phyloP scores from a whole-genome alignment of 768 basidiomycete species.

The Phlegmacium glaucopus region DNA sequence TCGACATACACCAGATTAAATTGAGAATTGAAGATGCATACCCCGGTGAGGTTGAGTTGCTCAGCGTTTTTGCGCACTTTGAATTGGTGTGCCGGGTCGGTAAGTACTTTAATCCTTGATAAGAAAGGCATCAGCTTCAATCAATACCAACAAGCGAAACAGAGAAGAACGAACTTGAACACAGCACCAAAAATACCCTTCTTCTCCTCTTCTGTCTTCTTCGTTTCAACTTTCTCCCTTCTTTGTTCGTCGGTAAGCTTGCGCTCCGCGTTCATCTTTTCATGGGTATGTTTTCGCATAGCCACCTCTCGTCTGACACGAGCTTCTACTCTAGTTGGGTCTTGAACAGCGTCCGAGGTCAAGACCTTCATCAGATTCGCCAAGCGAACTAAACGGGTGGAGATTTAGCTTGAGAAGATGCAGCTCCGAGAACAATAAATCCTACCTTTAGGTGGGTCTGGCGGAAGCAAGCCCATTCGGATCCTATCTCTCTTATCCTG shows the following conservation, averaged over 20 bases:
- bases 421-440: neutral
- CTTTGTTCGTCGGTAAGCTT: slow-evolving; percentile 91
- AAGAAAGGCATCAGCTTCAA: neutral
- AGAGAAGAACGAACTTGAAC: slow-evolving; percentile 68
- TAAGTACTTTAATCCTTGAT: slow-evolving; percentile 75
- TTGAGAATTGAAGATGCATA: slow-evolving; percentile 86
- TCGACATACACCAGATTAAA: slow-evolving; percentile 95
- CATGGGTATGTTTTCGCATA: slow-evolving; percentile 82
- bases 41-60: slow-evolving; percentile 81
- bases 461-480: slow-evolving; percentile 93
- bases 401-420: neutral
- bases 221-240: slow-evolving; percentile 80
- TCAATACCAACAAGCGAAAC: neutral
- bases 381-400: slow-evolving; percentile 64
- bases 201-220: slow-evolving; percentile 86
- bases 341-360: slow-evolving; percentile 94
- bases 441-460: slow-evolving; percentile 90
- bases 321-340: slow-evolving; percentile 96
- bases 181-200: slow-evolving; percentile 80
- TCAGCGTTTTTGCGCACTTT: slow-evolving; percentile 97
- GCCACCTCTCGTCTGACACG: slow-evolving; percentile 92
- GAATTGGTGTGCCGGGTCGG: slow-evolving; percentile 92
- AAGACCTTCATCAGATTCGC: slow-evolving; percentile 97
- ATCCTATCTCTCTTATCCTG: slow-evolving; percentile 95
- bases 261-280: slow-evolving; percentile 90